These are phyloP conservation scores for Diddensiella transvaalensis DNA, from an alignment of 805 yeast genomes.

Conservation along the genomic window DNA sequence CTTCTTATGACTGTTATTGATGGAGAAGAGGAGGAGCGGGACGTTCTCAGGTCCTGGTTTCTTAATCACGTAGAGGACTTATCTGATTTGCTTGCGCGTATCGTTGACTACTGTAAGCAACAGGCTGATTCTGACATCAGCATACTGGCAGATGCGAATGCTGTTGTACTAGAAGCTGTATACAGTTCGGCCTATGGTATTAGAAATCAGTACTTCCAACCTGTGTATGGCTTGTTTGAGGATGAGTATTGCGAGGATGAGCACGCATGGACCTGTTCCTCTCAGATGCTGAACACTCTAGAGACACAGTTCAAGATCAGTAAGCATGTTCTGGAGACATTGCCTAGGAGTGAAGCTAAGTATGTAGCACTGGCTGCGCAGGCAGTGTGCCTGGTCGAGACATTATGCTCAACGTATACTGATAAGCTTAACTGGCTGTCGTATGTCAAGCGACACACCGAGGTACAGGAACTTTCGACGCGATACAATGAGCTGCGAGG, in stretches of 20 bases:
- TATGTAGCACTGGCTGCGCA: slow-evolving; percentile 22
- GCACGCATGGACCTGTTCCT: slow-evolving; percentile 31
- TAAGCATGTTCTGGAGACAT: slow-evolving; percentile 13
- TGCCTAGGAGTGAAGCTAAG: slow-evolving; percentile 2
- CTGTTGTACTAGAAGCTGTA: slow-evolving; percentile 15
- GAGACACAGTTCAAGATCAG: slow-evolving; percentile 27
- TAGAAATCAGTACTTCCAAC: slow-evolving; percentile 15
- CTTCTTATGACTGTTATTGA: slow-evolving; percentile 17
- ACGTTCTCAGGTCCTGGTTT: slow-evolving; percentile 23
- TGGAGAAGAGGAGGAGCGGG: slow-evolving; percentile 7
- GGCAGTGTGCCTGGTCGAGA: slow-evolving; percentile 38
- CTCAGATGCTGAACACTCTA: slow-evolving; percentile 22
- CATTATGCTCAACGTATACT: slow-evolving; percentile 38
- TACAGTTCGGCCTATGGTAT: slow-evolving; percentile 18
- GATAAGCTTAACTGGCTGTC: slow-evolving; percentile 20
- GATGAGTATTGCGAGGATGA: slow-evolving; percentile 8
- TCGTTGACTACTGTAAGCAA: neutral
- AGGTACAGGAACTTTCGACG: slow-evolving; percentile 14
- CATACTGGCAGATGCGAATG: slow-evolving; percentile 18
- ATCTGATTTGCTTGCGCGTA: slow-evolving; percentile 8
- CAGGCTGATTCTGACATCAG: slow-evolving; percentile 2
- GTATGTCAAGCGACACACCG: slow-evolving; percentile 10
- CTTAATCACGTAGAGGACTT: slow-evolving; percentile 12
- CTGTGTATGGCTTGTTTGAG: slow-evolving; percentile 18
- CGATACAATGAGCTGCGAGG: slow-evolving; percentile 33